Percentiles rank a stretch among this genome's conserved stretches.
These are phyloP conservation scores for Pilaira anomala DNA, from an alignment of 192 early-diverging fungal genomes.

Conservation along the genomic window DNA sequence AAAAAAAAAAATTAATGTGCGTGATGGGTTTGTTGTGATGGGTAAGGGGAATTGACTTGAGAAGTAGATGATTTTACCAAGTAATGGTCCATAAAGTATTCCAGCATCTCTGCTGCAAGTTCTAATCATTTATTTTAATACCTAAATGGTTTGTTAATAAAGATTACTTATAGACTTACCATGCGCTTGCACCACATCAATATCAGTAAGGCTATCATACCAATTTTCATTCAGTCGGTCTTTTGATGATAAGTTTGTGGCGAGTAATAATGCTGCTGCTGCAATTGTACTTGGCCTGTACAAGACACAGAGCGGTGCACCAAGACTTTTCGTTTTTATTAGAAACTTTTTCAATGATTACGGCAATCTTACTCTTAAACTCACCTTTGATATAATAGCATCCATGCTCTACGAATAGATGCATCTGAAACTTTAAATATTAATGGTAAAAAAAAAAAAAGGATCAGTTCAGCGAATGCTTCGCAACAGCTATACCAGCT, in stretches of 20 bases:
- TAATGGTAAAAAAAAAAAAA: too few species aligned
- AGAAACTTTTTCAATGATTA: too few species aligned
- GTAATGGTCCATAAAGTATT: conserved; percentile 6
- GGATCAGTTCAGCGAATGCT: not conserved
- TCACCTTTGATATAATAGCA: conserved; percentile 48
- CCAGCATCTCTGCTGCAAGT: conserved; percentile 20
- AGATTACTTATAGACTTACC: conserved; percentile 15
- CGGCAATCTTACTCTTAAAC: not conserved
- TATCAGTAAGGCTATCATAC: conserved; percentile 11
- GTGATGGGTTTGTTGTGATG: not conserved
- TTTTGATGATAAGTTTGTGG: conserved; percentile 18
- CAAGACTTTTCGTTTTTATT: conserved; percentile 21
- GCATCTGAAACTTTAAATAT: conserved; percentile 19
- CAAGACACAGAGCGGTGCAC: conserved; percentile 47
- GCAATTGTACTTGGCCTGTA: conserved; percentile 42
- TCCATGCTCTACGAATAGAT: conserved; percentile 49
- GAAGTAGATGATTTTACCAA: conserved; percentile 2
- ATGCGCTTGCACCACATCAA: conserved; percentile 30
- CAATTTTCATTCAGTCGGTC: not conserved
- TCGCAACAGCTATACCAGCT: not conserved
- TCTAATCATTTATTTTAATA: not conserved
- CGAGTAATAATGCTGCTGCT: conserved; percentile 43
- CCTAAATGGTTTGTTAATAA: not conserved
- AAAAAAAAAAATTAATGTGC: not conserved
- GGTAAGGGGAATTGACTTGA: not conserved